phyloP scores from a whole-genome alignment of 345 rosid genomes.

The Boechera retrofracta region DNA sequence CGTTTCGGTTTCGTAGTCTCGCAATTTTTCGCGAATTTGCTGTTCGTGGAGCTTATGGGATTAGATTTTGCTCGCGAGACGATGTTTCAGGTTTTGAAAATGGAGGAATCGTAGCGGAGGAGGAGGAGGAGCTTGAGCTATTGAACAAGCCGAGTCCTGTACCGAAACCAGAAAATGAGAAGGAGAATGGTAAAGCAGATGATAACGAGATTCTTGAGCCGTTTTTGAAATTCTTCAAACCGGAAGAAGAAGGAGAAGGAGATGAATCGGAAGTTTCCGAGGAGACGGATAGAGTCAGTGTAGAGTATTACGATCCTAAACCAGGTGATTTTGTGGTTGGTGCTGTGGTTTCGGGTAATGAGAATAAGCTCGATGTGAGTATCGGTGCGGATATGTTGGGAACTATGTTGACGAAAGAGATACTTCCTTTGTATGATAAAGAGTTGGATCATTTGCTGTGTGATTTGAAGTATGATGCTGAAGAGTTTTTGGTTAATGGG shows the following conservation, averaged over 20 bases:
- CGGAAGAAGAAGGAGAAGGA: conserved; percentile 45
- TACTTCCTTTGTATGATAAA: conserved; percentile 75
- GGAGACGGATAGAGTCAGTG: conserved; percentile 54
- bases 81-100: conserved; percentile 46
- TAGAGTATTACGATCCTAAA: conserved; percentile 82
- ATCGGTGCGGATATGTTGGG: conserved; percentile 89
- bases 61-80: conserved; percentile 50
- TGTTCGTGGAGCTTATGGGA: conserved; percentile 42
- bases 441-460: conserved; percentile 73
- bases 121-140: conserved; percentile 69
- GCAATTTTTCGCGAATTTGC: conserved; percentile 27
- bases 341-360: conserved; percentile 97
- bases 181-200: conserved; percentile 40
- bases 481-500: conserved; percentile 66
- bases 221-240: conserved; percentile 79
- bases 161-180: conserved; percentile 37
- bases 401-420: conserved; percentile 95
- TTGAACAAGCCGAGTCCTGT: conserved; percentile 66
- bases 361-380: conserved; percentile 87
- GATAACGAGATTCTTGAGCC: conserved; percentile 78
- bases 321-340: conserved; percentile 88
- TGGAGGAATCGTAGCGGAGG: conserved; percentile 36
- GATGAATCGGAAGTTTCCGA: conserved; percentile 31
- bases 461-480: conserved; percentile 64
- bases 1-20: conserved; percentile 36